Evolutionary conservation across 495 filamentous ascomycete species (phyloP).

Genomic region (Aspergillus kassunensis): DNA sequence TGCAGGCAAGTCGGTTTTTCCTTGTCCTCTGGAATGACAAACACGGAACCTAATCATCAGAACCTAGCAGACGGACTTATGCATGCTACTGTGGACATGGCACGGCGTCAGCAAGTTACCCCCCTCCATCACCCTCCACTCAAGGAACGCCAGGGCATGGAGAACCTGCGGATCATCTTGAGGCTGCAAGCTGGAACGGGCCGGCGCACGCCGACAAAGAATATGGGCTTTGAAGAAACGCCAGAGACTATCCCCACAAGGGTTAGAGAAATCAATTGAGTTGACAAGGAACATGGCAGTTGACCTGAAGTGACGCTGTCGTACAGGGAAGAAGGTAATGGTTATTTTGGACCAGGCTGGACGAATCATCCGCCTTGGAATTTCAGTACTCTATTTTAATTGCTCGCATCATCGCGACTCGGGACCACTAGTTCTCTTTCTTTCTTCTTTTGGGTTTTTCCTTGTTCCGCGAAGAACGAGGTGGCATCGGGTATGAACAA

Average conservation of each 20-base stretch:
- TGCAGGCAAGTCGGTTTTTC: slow-evolving; percentile 23
- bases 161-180: slow-evolving; percentile 48
- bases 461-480: slow-evolving; percentile 4
- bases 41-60: slow-evolving; percentile 40
- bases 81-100: slow-evolving; percentile 36
- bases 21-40: slow-evolving; percentile 23
- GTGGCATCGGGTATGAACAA: slow-evolving; percentile 24
- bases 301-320: slow-evolving; percentile 11
- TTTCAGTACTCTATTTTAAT: slow-evolving; percentile 10
- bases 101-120: slow-evolving; percentile 36
- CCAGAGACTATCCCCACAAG: slow-evolving; percentile 23
- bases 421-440: slow-evolving; percentile 7
- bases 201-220: slow-evolving; percentile 46
- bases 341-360: slow-evolving; percentile 14
- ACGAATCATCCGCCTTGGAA: slow-evolving; percentile 33
- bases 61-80: slow-evolving; percentile 40
- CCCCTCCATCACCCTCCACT: slow-evolving; percentile 38
- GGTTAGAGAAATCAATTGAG: slow-evolving; percentile 17
- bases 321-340: slow-evolving; percentile 14
- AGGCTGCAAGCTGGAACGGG: slow-evolving; percentile 52
- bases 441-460: too few species aligned
- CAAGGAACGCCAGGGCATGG: slow-evolving; percentile 30
- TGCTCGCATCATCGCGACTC: slow-evolving; percentile 10
- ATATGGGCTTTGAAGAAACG: slow-evolving; percentile 41
- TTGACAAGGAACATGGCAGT: slow-evolving; percentile 15